Conservation (phyloP, 2,329 filamentous ascomycete genomes). For the Endoconidiophora laricicola region DNA sequence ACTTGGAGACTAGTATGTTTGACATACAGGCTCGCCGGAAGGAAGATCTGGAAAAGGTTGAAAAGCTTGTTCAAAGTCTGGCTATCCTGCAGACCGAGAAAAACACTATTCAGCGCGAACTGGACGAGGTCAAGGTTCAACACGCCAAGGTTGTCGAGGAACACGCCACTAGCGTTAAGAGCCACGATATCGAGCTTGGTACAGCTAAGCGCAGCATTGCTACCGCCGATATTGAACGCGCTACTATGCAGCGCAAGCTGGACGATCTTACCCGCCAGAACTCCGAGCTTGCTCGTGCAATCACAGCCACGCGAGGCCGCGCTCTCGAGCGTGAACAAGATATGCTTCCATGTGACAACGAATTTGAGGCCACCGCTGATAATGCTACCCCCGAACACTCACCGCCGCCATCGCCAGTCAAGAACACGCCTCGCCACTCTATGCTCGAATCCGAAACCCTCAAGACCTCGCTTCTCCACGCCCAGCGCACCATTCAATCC, state of each 20-base stretch:
- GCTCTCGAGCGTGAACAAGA: constrained; percentile 45
- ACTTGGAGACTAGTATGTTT: constrained; percentile 79
- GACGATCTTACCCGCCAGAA: constrained; percentile 82
- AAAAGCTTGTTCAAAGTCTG: constrained; percentile 59
- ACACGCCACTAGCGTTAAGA: constrained; percentile 57
- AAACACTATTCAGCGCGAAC: constrained; percentile 59
- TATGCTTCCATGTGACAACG: constrained; percentile 43
- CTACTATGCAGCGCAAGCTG: constrained; percentile 65
- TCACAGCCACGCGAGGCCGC: constrained; percentile 56
- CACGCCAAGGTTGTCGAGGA: constrained; percentile 72
- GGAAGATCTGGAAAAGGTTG: constrained; percentile 67
- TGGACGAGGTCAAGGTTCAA: constrained; percentile 73
- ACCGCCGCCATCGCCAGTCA: constrained; percentile 76
- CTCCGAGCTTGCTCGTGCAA: constrained; percentile 71
- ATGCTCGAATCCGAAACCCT: constrained; percentile 91
- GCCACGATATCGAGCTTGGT: constrained; percentile 77
- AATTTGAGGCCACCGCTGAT: constrained; percentile 48
- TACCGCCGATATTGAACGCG: constrained; percentile 61
- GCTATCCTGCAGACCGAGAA: constrained; percentile 59
- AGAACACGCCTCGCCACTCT: constrained; percentile 70
- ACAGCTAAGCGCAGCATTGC: constrained; percentile 65
- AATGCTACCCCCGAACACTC: constrained; percentile 73
- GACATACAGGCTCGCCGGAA: constrained; percentile 59
- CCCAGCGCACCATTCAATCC: constrained; percentile 91
- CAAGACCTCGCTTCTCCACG: constrained; percentile 84